phyloP scores from a whole-genome alignment of 306 rosid genomes.

The Purshia tridentata region DNA sequence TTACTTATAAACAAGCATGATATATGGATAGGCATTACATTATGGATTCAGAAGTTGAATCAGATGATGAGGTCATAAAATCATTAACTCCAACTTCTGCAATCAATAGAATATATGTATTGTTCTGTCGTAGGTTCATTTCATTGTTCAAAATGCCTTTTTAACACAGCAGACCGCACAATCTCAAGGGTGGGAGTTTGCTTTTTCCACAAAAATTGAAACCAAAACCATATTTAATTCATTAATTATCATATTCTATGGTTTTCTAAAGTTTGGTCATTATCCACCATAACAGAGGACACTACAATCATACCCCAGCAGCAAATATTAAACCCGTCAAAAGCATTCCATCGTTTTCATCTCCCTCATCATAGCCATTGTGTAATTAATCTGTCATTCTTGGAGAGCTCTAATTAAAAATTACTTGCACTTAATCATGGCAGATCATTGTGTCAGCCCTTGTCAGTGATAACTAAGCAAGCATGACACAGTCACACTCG shows the following conservation, averaged over 20 bases:
- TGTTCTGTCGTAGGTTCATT: neutral
- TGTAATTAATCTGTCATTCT: neutral
- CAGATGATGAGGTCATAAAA: neutral
- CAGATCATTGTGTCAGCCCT: neutral
- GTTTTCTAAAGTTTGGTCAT: slow-evolving; percentile 8
- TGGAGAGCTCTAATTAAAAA: slow-evolving; percentile 24
- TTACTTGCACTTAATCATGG: slow-evolving; percentile 6
- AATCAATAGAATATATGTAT: neutral
- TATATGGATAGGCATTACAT: neutral
- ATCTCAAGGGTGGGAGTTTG: neutral
- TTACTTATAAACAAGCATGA: too few species aligned
- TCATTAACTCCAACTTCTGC: neutral
- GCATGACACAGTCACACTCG: neutral
- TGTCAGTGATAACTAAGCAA: neutral
- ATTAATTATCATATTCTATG: neutral
- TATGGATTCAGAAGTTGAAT: neutral
- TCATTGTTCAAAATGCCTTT: neutral
- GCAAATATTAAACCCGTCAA: neutral
- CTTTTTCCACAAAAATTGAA: neutral
- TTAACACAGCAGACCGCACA: neutral
- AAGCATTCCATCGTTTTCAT: neutral
- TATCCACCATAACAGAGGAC: slow-evolving; percentile 13
- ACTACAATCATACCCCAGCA: neutral
- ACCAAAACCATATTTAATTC: neutral
- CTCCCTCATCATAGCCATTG: neutral